Evolutionary conservation across 2,329 filamentous ascomycete genomes (phyloP).

Genomic region (Lachnellula suecica): DNA sequence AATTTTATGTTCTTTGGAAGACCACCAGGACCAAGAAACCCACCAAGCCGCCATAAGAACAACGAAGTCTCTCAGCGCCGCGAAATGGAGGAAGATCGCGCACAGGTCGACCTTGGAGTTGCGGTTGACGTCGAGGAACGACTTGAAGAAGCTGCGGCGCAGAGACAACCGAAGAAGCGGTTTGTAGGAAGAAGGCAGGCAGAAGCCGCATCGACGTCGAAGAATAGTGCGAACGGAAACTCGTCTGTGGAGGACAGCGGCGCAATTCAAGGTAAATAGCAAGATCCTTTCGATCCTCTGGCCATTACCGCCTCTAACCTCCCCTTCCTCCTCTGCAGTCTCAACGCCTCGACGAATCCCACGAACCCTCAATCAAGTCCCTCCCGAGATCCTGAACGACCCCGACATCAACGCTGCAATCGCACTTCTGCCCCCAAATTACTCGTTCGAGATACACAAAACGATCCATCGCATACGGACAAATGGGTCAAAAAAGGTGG

Average conservation of each 20-base stretch:
- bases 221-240: constrained; percentile 26
- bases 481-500: constrained; percentile 76
- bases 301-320: background rate
- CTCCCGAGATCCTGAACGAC: constrained; percentile 82
- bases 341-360: constrained; percentile 70
- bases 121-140: constrained; percentile 63
- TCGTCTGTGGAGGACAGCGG: constrained; percentile 54
- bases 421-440: constrained; percentile 85
- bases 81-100: constrained; percentile 74
- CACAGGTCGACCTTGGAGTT: constrained; percentile 67
- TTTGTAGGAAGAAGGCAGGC: constrained; percentile 85
- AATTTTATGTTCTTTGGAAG: no score
- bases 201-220: constrained; percentile 54
- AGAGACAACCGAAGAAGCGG: constrained; percentile 81
- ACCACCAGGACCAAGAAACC: no score
- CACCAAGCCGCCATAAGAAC: background rate
- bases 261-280: constrained; percentile 64
- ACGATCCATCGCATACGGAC: constrained; percentile 92
- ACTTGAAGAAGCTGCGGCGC: constrained; percentile 44
- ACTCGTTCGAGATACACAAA: constrained; percentile 98
- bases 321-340: no score
- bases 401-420: constrained; percentile 85
- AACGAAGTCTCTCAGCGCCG: background rate
- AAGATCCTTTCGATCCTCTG: background rate
- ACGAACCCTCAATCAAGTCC: constrained; percentile 87